A percentile compares a stretch with the other conserved stretches of the same genome.
These are phyloP conservation scores for Tuber indicum DNA, from an alignment of 495 filamentous ascomycete species.

Conservation along the genomic window DNA sequence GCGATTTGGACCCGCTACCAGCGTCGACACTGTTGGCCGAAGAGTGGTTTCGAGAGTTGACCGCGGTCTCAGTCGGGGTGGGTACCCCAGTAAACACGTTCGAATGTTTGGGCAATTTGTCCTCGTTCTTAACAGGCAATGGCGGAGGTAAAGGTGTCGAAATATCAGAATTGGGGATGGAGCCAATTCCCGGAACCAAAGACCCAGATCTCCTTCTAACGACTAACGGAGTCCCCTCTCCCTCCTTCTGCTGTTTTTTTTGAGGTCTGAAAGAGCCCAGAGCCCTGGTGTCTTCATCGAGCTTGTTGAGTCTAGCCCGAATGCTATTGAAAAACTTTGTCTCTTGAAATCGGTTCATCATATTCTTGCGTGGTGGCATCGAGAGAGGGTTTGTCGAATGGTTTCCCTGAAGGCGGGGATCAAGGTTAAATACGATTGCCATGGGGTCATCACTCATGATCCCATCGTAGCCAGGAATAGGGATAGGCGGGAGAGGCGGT, in stretches of 20 bases:
- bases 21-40: constrained; percentile 26
- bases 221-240: background rate
- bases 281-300: background rate
- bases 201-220: constrained; percentile 20
- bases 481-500: constrained; percentile 23
- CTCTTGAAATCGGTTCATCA: background rate
- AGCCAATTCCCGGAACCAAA: constrained; percentile 18
- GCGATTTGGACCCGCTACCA: constrained; percentile 19
- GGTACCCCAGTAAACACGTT: constrained; percentile 38
- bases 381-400: constrained; percentile 16
- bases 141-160: constrained; percentile 12
- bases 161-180: background rate
- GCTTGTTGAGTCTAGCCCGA: constrained; percentile 19
- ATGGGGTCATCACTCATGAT: constrained; percentile 33
- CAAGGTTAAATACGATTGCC: constrained; percentile 37
- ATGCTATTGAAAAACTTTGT: constrained; percentile 24
- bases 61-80: constrained; percentile 28
- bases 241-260: constrained; percentile 2
- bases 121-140: constrained; percentile 16
- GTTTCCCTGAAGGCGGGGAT: constrained; percentile 30
- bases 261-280: background rate
- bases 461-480: constrained; percentile 30
- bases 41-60: constrained; percentile 18
- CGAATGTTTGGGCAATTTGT: constrained; percentile 36
- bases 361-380: background rate